phyloP scores from a whole-genome alignment of 768 basidiomycete genomes.

The Termitomyces sp. region DNA sequence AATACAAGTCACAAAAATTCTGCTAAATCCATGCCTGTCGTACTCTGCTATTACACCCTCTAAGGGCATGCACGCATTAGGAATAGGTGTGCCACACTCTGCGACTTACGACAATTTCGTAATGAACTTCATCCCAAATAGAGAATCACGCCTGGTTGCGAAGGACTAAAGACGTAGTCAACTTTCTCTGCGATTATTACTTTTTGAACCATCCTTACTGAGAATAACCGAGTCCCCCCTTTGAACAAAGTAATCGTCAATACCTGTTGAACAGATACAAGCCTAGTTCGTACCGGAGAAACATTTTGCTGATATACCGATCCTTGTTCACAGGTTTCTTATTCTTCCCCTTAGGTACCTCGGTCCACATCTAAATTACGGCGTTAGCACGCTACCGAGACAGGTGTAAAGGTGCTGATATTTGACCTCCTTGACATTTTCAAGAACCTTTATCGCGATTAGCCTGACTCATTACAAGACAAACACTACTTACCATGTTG shows the following conservation, averaged over 20 bases:
- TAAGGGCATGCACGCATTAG: background rate
- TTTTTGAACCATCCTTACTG: conserved; percentile 53
- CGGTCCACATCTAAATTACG: conserved; percentile 91
- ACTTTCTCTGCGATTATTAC: conserved; percentile 20
- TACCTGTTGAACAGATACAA: background rate
- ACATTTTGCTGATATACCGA: conserved; percentile 99
- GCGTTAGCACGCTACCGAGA: conserved; percentile 5
- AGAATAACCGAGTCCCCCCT: conserved; percentile 98
- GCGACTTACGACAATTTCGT: background rate
- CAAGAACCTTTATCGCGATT: conserved; percentile 63
- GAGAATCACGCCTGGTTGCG: conserved; percentile 61
- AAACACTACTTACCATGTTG: conserved; percentile 75
- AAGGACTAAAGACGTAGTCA: conserved; percentile 47
- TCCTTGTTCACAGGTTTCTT: conserved; percentile 99
- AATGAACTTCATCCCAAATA: background rate
- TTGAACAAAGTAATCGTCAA: conserved; percentile 9
- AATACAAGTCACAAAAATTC: conserved; percentile 2
- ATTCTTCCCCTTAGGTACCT: conserved; percentile 95
- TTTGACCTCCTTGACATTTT: conserved; percentile 93
- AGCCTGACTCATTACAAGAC: background rate
- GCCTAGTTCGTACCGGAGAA: conserved; percentile 62
- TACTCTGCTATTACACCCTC: background rate
- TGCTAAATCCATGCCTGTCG: background rate
- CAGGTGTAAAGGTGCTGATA: background rate
- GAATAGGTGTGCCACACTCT: background rate